A percentile compares a stretch with the other conserved stretches of the same genome.
phyloP scores from a whole-genome alignment of 2,329 filamentous ascomycete genomes.

The Ophiognomonia clavigignenti-juglandacearum region DNA sequence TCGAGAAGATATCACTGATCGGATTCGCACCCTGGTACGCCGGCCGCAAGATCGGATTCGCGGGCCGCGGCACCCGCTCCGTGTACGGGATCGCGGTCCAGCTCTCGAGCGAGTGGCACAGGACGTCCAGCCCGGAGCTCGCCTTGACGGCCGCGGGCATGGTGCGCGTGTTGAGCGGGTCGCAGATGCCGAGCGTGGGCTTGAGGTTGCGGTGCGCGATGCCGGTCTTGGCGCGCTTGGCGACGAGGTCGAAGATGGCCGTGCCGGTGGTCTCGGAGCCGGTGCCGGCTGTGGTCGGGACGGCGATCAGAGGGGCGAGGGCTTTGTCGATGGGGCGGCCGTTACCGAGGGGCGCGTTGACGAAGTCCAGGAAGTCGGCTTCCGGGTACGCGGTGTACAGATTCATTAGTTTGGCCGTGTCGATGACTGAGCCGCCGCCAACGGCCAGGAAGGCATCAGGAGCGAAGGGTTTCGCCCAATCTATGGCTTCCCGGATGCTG shows the following conservation, averaged over 20 bases:
- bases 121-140: conserved; percentile 84
- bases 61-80: conserved; percentile 76
- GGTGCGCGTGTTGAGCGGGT: conserved; percentile 84
- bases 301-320: conserved; percentile 72
- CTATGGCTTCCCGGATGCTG: conserved; percentile 64
- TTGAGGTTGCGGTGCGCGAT: conserved; percentile 95
- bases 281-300: conserved; percentile 82
- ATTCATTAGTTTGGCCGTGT: conserved; percentile 98
- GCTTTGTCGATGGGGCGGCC: conserved; percentile 69
- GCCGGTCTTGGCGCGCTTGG: conserved; percentile 88
- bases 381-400: conserved; percentile 87
- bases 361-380: conserved; percentile 93
- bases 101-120: conserved; percentile 92
- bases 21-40: conserved; percentile 97
- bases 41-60: conserved; percentile 84
- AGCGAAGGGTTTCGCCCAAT: conserved; percentile 71
- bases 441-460: conserved; percentile 93
- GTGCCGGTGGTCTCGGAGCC: conserved; percentile 95
- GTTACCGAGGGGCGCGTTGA: conserved; percentile 89
- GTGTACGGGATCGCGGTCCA: conserved; percentile 97
- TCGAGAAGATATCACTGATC: conserved; percentile 94
- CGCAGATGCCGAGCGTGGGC: conserved; percentile 83
- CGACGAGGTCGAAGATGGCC: conserved; percentile 93
- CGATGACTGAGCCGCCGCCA: conserved; percentile 89
- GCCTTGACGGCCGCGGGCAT: conserved; percentile 96